Percentiles rank a stretch among this genome's conserved stretches.
Evolutionary conservation across 2,329 filamentous ascomycete species (phyloP).

Genomic region (Claviceps lovelessii): DNA sequence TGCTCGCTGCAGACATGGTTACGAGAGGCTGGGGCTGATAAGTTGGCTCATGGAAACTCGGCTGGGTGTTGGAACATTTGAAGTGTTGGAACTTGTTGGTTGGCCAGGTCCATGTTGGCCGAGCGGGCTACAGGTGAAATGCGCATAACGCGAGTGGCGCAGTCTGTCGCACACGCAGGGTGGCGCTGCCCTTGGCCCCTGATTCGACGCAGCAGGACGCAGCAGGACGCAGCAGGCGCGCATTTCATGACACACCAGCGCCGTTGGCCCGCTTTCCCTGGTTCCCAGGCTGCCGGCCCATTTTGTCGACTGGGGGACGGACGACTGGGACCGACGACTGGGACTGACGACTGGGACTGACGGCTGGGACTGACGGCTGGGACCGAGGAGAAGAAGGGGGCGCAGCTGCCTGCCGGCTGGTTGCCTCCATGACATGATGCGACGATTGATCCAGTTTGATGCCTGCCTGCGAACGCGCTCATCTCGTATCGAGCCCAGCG

Average conservation of each 20-base stretch:
- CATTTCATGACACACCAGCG: background rate
- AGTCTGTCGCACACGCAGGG: background rate
- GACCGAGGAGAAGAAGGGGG: too few species aligned
- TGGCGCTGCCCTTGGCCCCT: background rate
- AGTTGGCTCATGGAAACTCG: background rate
- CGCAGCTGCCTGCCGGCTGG: background rate
- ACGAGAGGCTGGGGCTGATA: background rate
- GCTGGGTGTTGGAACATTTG: background rate
- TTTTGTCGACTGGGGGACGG: background rate
- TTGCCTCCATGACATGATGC: background rate
- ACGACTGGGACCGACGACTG: too few species aligned
- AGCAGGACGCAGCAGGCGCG: background rate
- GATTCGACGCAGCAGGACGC: background rate
- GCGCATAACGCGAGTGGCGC: slow-evolving; percentile 3
- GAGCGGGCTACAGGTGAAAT: background rate
- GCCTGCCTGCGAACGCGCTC: background rate
- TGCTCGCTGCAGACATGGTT: too few species aligned
- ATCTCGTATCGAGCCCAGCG: background rate
- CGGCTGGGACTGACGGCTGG: too few species aligned
- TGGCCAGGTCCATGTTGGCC: background rate
- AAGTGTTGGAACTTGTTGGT: background rate
- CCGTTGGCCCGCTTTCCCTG: background rate
- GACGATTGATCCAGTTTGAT: background rate
- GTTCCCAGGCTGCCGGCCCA: background rate
- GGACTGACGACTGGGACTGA: too few species aligned